phyloP scores from a whole-genome alignment of 306 rosid genomes.

The Alnus glutinosa region DNA sequence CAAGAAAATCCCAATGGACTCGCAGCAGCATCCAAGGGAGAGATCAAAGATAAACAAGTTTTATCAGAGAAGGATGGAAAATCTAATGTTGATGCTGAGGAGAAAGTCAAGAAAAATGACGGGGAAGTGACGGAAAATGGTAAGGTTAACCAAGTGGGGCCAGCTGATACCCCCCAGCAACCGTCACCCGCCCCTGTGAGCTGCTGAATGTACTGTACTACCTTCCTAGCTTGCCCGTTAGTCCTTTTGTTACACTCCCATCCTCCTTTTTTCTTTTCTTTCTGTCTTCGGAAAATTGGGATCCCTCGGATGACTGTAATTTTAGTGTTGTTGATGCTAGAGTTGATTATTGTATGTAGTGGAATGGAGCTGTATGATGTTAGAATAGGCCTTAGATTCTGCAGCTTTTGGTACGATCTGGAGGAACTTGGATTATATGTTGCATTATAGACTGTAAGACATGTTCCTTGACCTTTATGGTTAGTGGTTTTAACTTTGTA shows the following conservation, averaged over 20 bases:
- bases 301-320: constrained; percentile 48
- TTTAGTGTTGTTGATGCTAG: constrained; percentile 26
- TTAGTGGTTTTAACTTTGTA: not conserved
- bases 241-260: constrained; percentile 20
- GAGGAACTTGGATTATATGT: constrained; percentile 28
- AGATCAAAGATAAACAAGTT: constrained; percentile 33
- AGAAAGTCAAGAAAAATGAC: constrained; percentile 39
- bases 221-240: constrained; percentile 16
- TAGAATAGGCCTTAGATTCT: constrained; percentile 47
- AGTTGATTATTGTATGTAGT: constrained; percentile 38
- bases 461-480: constrained; percentile 1
- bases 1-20: constrained; percentile 29
- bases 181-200: constrained; percentile 25
- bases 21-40: constrained; percentile 26
- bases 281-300: constrained; percentile 29
- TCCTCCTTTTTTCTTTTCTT: constrained; percentile 1
- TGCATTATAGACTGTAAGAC: constrained; percentile 25
- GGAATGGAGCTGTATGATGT: constrained; percentile 23
- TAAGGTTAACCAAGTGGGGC: constrained; percentile 45
- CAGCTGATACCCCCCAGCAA: constrained; percentile 31
- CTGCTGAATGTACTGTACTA: constrained; percentile 39
- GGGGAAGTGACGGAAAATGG: constrained; percentile 47
- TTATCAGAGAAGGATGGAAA: constrained; percentile 36
- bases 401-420: constrained; percentile 24
- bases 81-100: constrained; percentile 34